phyloP scores from a whole-genome alignment of 2,329 filamentous ascomycete species.

The Penicillium thymicola region DNA sequence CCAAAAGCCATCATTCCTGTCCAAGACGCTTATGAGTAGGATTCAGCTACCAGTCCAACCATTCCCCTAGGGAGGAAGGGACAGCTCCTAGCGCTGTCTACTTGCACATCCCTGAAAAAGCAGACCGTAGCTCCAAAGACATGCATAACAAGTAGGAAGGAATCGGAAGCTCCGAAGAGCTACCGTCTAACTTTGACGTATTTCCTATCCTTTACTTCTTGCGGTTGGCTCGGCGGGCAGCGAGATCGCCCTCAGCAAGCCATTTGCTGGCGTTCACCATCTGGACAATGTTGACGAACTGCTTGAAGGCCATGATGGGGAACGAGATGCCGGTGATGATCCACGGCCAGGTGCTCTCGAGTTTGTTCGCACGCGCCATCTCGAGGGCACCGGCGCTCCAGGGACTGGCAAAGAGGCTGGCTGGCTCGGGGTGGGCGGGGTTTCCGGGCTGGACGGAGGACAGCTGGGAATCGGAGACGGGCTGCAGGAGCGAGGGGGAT shows the following conservation, averaged over 20 bases:
- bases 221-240: slow-evolving; percentile 50
- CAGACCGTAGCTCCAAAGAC: slow-evolving; percentile 32
- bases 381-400: slow-evolving; percentile 92
- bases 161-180: slow-evolving; percentile 7
- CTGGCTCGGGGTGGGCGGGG: slow-evolving; percentile 65
- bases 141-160: slow-evolving; percentile 27
- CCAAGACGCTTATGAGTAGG: slow-evolving; percentile 21
- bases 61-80: slow-evolving; percentile 7
- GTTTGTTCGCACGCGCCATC: slow-evolving; percentile 90
- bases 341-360: slow-evolving; percentile 74
- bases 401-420: slow-evolving; percentile 78
- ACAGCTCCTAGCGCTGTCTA: slow-evolving; percentile 5
- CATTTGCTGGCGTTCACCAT: slow-evolving; percentile 88
- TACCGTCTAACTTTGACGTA: background rate
- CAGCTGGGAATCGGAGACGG: slow-evolving; percentile 54
- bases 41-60: slow-evolving; percentile 17
- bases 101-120: slow-evolving; percentile 17
- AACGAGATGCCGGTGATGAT: slow-evolving; percentile 75
- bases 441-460: slow-evolving; percentile 61
- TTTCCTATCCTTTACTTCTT: slow-evolving; percentile 31
- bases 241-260: slow-evolving; percentile 84
- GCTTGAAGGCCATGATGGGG: slow-evolving; percentile 87
- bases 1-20: slow-evolving; percentile 7
- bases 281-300: slow-evolving; percentile 91
- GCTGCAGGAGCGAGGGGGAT: slow-evolving; percentile 74